Evolutionary conservation across 257 asterid species (phyloP), one percentile per base, ranked within the genome.

Genomic region (Solanum chiquidenum): DNA sequence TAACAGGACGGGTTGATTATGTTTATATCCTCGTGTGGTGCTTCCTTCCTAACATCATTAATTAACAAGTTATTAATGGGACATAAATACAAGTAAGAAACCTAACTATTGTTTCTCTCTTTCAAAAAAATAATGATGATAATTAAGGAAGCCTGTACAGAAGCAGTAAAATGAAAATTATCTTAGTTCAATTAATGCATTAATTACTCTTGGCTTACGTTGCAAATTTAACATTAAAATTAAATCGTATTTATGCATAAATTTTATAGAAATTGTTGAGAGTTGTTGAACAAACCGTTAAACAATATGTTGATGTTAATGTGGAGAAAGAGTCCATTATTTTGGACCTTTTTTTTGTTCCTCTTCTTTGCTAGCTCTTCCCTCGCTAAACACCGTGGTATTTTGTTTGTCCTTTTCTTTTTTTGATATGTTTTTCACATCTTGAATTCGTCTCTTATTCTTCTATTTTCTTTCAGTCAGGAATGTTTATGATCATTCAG

Each of bases 401-500:
- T 52, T 25, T 7, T 42, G 9, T 12, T 76, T 38, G 13, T 14
- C 8, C 23, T 71, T 77, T 12, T 12, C 20, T 23, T 75, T 34
- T 38, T 46, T 76, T 7, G 44, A 18, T 76, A 23, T 12, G 29
- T 35, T 35, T 40, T 5, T 42, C 5, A 14, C 5, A 76, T 76
- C 2, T 25, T 76, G 23, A 4, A n/a, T 76, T 13, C 23, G 4
- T 38, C 20, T 23, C 37, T 77, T 11, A 42, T 40, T 42, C 34
- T 33, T 55, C n/a, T 11, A 38, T 34, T 83, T 87, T 75, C 12
- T 69, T 86, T 83, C 88, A 89, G 91, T 77, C 13, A 85, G 80
- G 3, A 87, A 76, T 33, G n/a, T 69, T n/a, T 91, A 91, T 31
- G 93, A 91, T 49, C 18, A 74, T 85, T 64, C 93, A 31, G 93